phyloP scores from a whole-genome alignment of 106 monocot species.

The Phalaenopsis equestris region DNA sequence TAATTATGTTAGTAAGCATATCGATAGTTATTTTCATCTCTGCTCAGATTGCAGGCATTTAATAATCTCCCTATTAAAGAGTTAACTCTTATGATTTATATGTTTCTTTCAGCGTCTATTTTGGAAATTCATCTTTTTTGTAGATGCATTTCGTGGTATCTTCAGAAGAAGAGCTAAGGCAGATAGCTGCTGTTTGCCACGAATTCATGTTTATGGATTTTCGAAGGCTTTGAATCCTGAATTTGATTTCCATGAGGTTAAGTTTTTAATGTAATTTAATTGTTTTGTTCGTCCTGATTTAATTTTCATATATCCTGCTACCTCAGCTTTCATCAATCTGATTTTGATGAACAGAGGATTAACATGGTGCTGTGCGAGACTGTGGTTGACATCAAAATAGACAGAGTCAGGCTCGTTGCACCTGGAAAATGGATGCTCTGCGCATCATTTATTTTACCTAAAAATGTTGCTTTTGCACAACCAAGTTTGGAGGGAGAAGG shows the following conservation, averaged over 20 bases:
- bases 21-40: neutral
- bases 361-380: conserved; percentile 57
- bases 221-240: conserved; percentile 84
- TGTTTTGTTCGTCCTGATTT: neutral
- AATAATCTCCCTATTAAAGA: neutral
- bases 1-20: neutral
- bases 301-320: neutral
- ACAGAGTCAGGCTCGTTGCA: conserved; percentile 87
- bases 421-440: conserved; percentile 99
- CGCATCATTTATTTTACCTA: conserved; percentile 69
- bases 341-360: conserved; percentile 47
- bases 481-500: neutral
- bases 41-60: neutral
- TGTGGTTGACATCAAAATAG: conserved; percentile 42
- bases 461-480: conserved; percentile 43
- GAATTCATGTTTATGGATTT: conserved; percentile 91
- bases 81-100: neutral
- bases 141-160: conserved; percentile 74
- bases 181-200: conserved; percentile 30
- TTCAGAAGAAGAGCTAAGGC: conserved; percentile 20
- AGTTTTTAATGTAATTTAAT: neutral
- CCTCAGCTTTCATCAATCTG: neutral
- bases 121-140: neutral
- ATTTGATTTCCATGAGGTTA: conserved; percentile 51
- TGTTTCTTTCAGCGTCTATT: neutral